phyloP scores from a whole-genome alignment of 2,329 filamentous ascomycete genomes.

The Colletotrichum incanum region DNA sequence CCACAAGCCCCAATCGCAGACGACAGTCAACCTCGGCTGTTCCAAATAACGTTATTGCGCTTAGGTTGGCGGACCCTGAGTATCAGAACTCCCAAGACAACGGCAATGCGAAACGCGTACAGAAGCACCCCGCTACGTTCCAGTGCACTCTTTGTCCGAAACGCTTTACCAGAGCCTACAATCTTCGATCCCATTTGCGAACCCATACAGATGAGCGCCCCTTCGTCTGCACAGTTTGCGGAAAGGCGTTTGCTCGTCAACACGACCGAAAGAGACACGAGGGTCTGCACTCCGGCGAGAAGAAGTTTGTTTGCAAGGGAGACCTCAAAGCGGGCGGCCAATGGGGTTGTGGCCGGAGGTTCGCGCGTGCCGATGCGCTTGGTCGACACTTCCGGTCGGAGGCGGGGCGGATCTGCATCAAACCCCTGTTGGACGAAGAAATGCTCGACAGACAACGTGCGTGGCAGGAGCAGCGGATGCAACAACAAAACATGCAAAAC shows the following conservation, averaged over 20 bases:
- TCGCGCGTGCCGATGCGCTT: slow-evolving; percentile 94
- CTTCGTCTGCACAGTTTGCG: slow-evolving; percentile 96
- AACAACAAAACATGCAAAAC: slow-evolving; percentile 75
- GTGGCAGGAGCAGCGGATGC: slow-evolving; percentile 81
- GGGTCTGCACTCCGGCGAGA: slow-evolving; percentile 95
- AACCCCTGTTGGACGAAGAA: slow-evolving; percentile 96
- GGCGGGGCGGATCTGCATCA: slow-evolving; percentile 96
- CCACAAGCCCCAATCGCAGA: slow-evolving; percentile 63
- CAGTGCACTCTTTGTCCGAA: slow-evolving; percentile 96
- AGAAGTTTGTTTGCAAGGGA: slow-evolving; percentile 98
- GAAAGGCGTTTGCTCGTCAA: slow-evolving; percentile 96
- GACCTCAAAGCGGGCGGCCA: slow-evolving; percentile 85
- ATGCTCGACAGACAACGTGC: slow-evolving; percentile 83
- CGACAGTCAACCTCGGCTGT: slow-evolving; percentile 77
- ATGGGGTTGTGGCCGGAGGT: slow-evolving; percentile 95
- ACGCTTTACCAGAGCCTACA: slow-evolving; percentile 96
- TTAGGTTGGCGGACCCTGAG: slow-evolving; percentile 91
- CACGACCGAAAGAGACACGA: slow-evolving; percentile 98
- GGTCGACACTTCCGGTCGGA: slow-evolving; percentile 96
- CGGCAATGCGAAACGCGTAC: slow-evolving; percentile 83
- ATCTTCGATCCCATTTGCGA: slow-evolving; percentile 92
- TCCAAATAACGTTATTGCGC: slow-evolving; percentile 80
- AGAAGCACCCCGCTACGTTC: slow-evolving; percentile 98
- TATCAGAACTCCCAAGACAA: slow-evolving; percentile 77
- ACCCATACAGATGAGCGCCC: slow-evolving; percentile 98